Evolutionary conservation across 176 grass and related monocot species (phyloP).

Genomic region (Saccharum officinarum): DNA sequence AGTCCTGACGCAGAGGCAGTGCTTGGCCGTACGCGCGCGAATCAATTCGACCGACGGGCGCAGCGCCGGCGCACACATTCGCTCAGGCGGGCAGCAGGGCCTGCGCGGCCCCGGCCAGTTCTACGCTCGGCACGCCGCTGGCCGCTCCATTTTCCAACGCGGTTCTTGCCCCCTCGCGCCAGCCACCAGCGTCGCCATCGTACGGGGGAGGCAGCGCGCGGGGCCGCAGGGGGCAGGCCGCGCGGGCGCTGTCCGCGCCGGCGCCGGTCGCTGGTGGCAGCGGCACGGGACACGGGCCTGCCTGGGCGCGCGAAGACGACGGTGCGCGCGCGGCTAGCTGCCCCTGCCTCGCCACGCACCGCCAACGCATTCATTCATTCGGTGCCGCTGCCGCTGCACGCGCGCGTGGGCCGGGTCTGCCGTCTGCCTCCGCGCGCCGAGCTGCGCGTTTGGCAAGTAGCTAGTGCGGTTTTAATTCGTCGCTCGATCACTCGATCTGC

Average conservation of each 20-base stretch:
- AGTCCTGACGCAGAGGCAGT: background rate
- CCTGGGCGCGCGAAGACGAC: background rate
- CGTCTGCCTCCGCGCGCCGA: background rate
- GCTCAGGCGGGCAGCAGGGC: background rate
- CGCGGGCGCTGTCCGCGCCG: background rate
- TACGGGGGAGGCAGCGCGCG: background rate
- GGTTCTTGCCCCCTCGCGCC: background rate
- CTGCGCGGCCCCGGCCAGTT: background rate
- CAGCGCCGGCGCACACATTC: background rate
- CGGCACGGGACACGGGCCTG: background rate
- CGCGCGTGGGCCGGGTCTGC: background rate
- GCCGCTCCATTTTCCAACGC: conserved; percentile 46
- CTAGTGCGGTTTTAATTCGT: conserved; percentile 2
- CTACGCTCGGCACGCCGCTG: conserved; percentile 2
- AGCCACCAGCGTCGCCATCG: background rate
- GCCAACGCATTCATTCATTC: conserved; percentile 11
- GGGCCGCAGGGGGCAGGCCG: background rate
- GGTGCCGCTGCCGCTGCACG: background rate
- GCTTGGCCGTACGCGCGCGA: background rate
- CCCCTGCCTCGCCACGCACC: background rate
- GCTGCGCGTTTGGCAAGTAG: background rate
- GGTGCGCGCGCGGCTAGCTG: background rate
- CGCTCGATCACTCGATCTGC: background rate
- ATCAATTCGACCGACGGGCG: conserved; percentile 11
- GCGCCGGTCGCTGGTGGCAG: too few species aligned